Percentiles rank a stretch among this genome's conserved stretches.
phyloP scores from a whole-genome alignment of 2,329 filamentous ascomycete species.

The Fusarium euwallaceae region DNA sequence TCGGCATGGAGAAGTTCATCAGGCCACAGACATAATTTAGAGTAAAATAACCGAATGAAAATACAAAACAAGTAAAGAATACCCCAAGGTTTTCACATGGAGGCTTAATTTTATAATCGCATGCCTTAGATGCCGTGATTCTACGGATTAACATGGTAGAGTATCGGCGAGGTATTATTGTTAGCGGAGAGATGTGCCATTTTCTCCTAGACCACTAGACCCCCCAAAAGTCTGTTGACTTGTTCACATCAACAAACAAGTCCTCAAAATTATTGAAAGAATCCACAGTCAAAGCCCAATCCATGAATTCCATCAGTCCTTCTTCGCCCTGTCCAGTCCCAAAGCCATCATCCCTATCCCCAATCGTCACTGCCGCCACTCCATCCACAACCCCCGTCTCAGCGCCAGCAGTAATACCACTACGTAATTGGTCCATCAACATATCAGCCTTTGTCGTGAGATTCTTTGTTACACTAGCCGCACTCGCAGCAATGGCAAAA shows the following conservation, averaged over 20 bases:
- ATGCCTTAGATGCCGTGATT: no score
- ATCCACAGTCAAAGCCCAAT: conserved; percentile 47
- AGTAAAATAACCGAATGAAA: no score
- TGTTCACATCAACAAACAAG: conserved; percentile 34
- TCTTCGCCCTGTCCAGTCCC: conserved; percentile 8
- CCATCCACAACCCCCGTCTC: background rate
- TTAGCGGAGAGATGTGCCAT: no score
- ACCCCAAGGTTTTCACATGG: no score
- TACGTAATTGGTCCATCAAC: conserved; percentile 20
- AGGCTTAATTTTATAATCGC: no score
- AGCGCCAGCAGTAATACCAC: conserved; percentile 18
- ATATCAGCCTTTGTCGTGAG: conserved; percentile 40
- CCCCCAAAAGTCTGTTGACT: conserved; percentile 16
- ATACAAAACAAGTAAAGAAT: no score
- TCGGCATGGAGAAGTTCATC: no score
- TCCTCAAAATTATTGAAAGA: conserved; percentile 45
- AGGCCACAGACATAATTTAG: no score
- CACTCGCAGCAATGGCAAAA: conserved; percentile 57
- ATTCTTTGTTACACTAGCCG: conserved; percentile 53
- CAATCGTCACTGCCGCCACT: background rate
- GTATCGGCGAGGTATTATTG: no score
- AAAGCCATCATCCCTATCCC: background rate
- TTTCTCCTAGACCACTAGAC: no score
- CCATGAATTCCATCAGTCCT: conserved; percentile 43
- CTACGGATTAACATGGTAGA: no score